These are phyloP conservation scores for Ustilaginoidea virens DNA, from an alignment of 2,329 filamentous ascomycete species.

Conservation along the genomic window DNA sequence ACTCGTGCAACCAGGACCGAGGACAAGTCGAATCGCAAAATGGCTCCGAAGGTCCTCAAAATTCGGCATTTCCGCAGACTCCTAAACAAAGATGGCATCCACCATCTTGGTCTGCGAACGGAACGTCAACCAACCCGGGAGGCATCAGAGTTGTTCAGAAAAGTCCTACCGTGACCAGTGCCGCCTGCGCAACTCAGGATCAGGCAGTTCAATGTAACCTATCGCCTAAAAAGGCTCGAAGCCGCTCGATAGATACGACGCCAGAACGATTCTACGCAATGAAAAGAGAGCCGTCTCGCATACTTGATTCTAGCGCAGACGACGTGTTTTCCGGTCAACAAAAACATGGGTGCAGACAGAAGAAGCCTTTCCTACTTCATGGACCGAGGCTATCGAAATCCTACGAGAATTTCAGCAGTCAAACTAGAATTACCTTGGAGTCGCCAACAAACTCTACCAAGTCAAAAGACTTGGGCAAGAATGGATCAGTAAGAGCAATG, in stretches of 20 bases:
- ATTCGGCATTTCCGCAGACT: too few relatives aligned
- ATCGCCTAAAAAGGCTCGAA: neutral
- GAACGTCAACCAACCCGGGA: too few relatives aligned
- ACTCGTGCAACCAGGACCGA: too few relatives aligned
- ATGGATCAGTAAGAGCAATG: conserved; percentile 30
- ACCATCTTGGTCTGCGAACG: too few relatives aligned
- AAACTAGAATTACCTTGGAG: conserved; percentile 2
- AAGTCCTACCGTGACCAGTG: neutral
- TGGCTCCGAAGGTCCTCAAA: too few relatives aligned
- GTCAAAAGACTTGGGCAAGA: conserved; percentile 11
- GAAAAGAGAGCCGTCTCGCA: neutral
- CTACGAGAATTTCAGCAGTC: conserved; percentile 4
- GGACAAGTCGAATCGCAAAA: too few relatives aligned
- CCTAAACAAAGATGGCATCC: too few relatives aligned
- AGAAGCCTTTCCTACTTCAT: conserved; percentile 4
- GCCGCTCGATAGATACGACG: conserved; percentile 7
- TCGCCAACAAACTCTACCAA: conserved; percentile 6
- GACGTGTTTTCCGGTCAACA: neutral
- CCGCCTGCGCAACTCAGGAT: conserved; percentile 1
- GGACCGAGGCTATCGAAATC: conserved; percentile 5
- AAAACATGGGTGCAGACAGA: neutral
- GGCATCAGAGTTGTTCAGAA: neutral
- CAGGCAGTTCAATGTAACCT: conserved; percentile 4
- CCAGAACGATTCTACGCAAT: conserved; percentile 12
- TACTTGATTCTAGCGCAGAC: neutral